Evolutionary conservation across 352 stramenopile species (phyloP), one percentile per base, ranked within the genome.

Genomic region (Phytophthora melonis): DNA sequence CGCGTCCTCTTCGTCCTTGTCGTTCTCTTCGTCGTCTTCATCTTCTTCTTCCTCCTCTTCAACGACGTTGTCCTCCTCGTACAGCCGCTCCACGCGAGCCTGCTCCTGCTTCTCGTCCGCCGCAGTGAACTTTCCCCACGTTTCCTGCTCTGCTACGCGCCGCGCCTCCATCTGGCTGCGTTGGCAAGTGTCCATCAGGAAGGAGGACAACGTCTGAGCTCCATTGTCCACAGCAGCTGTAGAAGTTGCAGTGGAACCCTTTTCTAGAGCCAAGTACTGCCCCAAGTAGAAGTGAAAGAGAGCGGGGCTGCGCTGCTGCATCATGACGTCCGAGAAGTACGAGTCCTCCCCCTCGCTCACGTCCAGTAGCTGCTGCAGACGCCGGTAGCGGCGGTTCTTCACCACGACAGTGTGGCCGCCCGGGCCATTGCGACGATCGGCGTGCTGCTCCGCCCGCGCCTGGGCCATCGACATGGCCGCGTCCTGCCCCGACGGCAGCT

Each of bases 281-380:
- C 89, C 89, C 23, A 96, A 65, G 61, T 95, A 86, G 59, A 96
- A 89, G 70, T 96, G 87, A 59, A 92, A 96, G n/a, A 96, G 68
- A 58, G 87, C 88, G 1, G 89, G 89, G 65, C 76, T 92, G 32
- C 89, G 87, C 64, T 91, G 81, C 74, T 96, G 86, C 86, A 96
- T 96, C 70, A 83, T 86, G 23, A 80, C 79, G 67, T 95, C 88
- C 9, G 88, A 95, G 65, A 96, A 96, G 70, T 92, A 96, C 45
- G 64, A 72, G 64, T 89, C 80, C 6, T 72, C 68, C 30, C 60
- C 56, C 1, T 56, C 58, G 8, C 68, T 66, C 8, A 54, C 43
- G 23, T 68, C 25, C 13, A 93, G 58, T 10, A 96, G 66, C 66
- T 95, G 87, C 75, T 93, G 86, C 36, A 96, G 74, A 3, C 83